Conservation (phyloP, 2,329 filamentous ascomycete genomes). For the Colletotrichum coccodes region DNA sequence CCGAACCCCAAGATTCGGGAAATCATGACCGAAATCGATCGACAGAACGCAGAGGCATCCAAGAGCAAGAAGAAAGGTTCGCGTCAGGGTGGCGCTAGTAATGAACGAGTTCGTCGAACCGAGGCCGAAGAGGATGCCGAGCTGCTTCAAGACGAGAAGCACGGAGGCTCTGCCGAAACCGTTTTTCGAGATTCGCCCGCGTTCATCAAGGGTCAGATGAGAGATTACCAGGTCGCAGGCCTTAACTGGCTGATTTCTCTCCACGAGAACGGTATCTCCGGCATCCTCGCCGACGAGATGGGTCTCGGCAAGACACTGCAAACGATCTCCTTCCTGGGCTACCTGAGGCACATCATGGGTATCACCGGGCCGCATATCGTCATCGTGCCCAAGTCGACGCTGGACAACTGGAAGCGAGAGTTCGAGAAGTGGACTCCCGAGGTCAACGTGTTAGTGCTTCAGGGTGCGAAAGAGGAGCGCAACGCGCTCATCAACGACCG, state of each 20-base stretch:
- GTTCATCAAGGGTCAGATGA: constrained; percentile 90
- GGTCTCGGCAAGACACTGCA: constrained; percentile 97
- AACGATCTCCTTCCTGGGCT: constrained; percentile 96
- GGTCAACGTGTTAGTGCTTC: constrained; percentile 91
- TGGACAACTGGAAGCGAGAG: constrained; percentile 98
- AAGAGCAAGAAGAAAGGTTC: constrained; percentile 78
- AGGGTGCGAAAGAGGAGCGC: constrained; percentile 95
- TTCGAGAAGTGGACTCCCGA: constrained; percentile 96
- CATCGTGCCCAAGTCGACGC: constrained; percentile 93
- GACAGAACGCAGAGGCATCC: constrained; percentile 82
- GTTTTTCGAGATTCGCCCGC: constrained; percentile 93
- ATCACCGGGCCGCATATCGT: constrained; percentile 93
- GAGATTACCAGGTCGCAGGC: constrained; percentile 95
- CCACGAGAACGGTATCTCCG: constrained; percentile 98
- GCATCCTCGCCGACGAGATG: constrained; percentile 98
- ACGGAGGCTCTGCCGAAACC: constrained; percentile 84
- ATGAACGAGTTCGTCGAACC: constrained; percentile 83
- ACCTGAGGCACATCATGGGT: constrained; percentile 88
- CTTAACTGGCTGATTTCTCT: constrained; percentile 98
- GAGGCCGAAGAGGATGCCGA: constrained; percentile 99
- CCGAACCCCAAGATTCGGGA: constrained; percentile 94
- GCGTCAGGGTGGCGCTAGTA: constrained; percentile 86
- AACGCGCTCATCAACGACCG: constrained; percentile 88
- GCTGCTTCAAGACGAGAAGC: constrained; percentile 85
- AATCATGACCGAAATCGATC: constrained; percentile 93